Base-by-base conservation (phyloP, 192 early-diverging fungal genomes). In the Dispira simplex region DNA sequence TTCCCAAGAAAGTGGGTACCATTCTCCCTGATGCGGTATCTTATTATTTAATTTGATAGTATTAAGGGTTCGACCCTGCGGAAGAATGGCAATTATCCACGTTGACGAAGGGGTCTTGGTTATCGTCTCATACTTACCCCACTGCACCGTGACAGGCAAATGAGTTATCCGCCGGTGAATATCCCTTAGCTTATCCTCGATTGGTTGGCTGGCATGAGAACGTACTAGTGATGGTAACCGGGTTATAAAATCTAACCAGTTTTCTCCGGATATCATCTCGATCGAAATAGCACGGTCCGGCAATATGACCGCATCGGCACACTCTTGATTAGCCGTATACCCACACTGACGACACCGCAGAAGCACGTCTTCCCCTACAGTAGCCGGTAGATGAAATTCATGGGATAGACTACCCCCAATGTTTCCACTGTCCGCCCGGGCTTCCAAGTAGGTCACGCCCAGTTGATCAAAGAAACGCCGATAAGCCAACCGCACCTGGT, bases 351-450 rank as follows among this genome's bases (percentile, higher is more conserved):
- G 21, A 68, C 93, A 96, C 0, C 68, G 66, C 21, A 93, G 70
- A 54, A 96, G 57, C 1, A 81, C 81, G 62, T 96, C 91, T 71
- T 96, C 93, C 21, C 93, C 93, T 1, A 76, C 81, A 74, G 63
- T 23, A 11, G 85, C 87, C 13, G 85, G 68, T 67, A 91, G 78
- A 63, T 93, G 93, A 70, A 89, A 96, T 69, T 96, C 93, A 66
- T 96, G 92, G 2, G 92, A 94, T 63, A 81, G 71, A 32, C 79
- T 78, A 9, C 93, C 93, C 63, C 93, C 91, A 70, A 96, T 96
- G 59, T 86, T 90, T 27, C 93, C 93, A 46, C 87, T 86, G 68
- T 96, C 93, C 8, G 93, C 93, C 32, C 90, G 86, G 5, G 90
- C 90, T 70, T 89, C 89, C 52, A 83, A 81, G 72, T 83, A 92